These are phyloP conservation scores for Aspergillus pseudoviridinutans DNA, from an alignment of 2,329 filamentous ascomycete species.

Conservation along the genomic window DNA sequence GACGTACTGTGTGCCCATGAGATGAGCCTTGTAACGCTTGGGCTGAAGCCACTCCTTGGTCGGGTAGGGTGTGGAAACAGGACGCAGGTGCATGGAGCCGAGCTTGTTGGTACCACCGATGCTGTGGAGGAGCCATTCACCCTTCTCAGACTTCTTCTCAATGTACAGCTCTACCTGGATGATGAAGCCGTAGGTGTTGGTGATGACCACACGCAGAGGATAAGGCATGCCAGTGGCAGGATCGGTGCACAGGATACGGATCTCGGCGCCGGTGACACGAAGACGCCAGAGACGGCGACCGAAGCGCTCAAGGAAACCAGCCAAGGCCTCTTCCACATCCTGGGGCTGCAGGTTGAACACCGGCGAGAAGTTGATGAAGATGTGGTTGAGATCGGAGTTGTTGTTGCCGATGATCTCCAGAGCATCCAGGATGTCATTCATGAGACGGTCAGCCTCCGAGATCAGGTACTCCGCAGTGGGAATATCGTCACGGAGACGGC, in stretches of 20 bases:
- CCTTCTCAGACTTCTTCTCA: slow-evolving; percentile 96
- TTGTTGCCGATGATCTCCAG: slow-evolving; percentile 99
- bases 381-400: slow-evolving; percentile 98
- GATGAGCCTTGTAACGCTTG: slow-evolving; percentile 97
- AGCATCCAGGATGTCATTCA: slow-evolving; percentile 97
- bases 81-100: slow-evolving; percentile 88
- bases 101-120: slow-evolving; percentile 94
- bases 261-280: slow-evolving; percentile 94
- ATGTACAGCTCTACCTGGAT: slow-evolving; percentile 97
- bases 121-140: slow-evolving; percentile 97
- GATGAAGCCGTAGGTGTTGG: slow-evolving; percentile 96
- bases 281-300: slow-evolving; percentile 93
- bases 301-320: slow-evolving; percentile 94
- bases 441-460: slow-evolving; percentile 90
- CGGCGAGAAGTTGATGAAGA: slow-evolving; percentile 99
- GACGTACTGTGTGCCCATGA: slow-evolving; percentile 99
- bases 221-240: slow-evolving; percentile 77
- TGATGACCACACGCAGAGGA: slow-evolving; percentile 92
- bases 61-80: slow-evolving; percentile 87
- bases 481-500: slow-evolving; percentile 92
- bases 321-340: slow-evolving; percentile 88
- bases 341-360: slow-evolving; percentile 87
- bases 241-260: slow-evolving; percentile 97
- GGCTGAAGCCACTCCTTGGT: slow-evolving; percentile 99
- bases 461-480: slow-evolving; percentile 98